phyloP scores from a whole-genome alignment of 2,329 filamentous ascomycete species.

The Fusarium coffeatum region DNA sequence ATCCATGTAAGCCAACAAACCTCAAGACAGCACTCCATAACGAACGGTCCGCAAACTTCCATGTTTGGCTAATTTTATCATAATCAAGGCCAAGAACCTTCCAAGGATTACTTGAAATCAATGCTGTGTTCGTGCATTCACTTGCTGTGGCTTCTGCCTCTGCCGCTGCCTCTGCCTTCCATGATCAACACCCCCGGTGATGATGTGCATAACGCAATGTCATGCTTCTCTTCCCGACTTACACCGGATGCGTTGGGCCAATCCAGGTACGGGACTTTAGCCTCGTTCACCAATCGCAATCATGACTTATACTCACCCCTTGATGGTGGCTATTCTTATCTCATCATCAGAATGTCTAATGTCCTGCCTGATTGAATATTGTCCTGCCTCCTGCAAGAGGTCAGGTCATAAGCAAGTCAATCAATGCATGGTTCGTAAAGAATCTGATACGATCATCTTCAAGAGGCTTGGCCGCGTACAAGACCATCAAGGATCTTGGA shows the following conservation, averaged over 20 bases:
- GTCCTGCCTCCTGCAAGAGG: background rate
- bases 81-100: background rate
- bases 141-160: constrained; percentile 12
- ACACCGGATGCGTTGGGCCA: constrained; percentile 18
- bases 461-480: constrained; percentile 7
- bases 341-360: background rate
- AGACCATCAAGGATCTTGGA: constrained; percentile 17
- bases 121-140: constrained; percentile 13
- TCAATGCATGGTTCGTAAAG: constrained; percentile 8
- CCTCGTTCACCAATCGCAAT: constrained; percentile 15
- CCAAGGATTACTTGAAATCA: background rate
- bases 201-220: constrained; percentile 33
- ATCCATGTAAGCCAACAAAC: constrained; percentile 12
- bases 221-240: constrained; percentile 11
- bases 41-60: background rate
- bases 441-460: constrained; percentile 4
- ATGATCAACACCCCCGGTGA: constrained; percentile 15
- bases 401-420: background rate
- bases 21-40: background rate
- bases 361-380: background rate
- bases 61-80: constrained; percentile 3
- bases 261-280: constrained; percentile 3
- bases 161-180: background rate
- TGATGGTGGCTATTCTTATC: constrained; percentile 19
- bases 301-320: constrained; percentile 5